phyloP scores from a whole-genome alignment of 1,284 basidiomycete species.

The Cryptococcus wingfieldii region DNA sequence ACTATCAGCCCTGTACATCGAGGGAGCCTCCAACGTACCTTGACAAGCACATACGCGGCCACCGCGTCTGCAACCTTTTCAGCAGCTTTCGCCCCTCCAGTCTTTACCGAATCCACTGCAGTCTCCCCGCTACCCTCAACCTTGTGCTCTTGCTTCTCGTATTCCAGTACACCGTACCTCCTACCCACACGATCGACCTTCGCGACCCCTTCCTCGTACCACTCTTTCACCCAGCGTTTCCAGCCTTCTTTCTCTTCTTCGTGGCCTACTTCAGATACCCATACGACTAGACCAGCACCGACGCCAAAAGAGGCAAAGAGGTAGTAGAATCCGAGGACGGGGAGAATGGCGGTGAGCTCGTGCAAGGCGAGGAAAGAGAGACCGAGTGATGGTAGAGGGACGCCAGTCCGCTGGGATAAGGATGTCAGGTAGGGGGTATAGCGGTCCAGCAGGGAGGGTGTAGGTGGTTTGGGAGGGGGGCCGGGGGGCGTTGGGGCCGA shows the following conservation, averaged over 20 bases:
- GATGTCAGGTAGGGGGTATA: slow-evolving; percentile 30
- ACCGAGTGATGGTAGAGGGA: slow-evolving; percentile 68
- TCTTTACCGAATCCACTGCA: background rate
- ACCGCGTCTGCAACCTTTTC: slow-evolving; percentile 54
- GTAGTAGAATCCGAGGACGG: slow-evolving; percentile 72
- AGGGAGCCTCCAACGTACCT: slow-evolving; percentile 55
- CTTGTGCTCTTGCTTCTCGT: slow-evolving; percentile 54
- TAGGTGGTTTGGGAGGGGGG: background rate
- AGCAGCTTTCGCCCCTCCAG: slow-evolving; percentile 18
- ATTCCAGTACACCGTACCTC: slow-evolving; percentile 77
- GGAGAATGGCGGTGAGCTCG: slow-evolving; percentile 77
- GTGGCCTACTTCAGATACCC: slow-evolving; percentile 18
- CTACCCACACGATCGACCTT: slow-evolving; percentile 69
- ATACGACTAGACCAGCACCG: slow-evolving; percentile 62
- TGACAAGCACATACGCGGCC: slow-evolving; percentile 77
- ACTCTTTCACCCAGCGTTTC: slow-evolving; percentile 51
- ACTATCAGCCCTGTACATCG: background rate
- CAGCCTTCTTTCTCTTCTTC: slow-evolving; percentile 11
- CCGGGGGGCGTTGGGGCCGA: background rate
- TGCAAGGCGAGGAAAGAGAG: slow-evolving; percentile 79
- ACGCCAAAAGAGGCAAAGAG: slow-evolving; percentile 64
- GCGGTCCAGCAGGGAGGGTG: slow-evolving; percentile 14
- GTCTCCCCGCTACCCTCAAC: background rate
- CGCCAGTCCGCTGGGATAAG: slow-evolving; percentile 34
- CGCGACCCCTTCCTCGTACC: slow-evolving; percentile 69